phyloP scores from a whole-genome alignment of 106 monocot species.

The Dendrobium nobile region DNA sequence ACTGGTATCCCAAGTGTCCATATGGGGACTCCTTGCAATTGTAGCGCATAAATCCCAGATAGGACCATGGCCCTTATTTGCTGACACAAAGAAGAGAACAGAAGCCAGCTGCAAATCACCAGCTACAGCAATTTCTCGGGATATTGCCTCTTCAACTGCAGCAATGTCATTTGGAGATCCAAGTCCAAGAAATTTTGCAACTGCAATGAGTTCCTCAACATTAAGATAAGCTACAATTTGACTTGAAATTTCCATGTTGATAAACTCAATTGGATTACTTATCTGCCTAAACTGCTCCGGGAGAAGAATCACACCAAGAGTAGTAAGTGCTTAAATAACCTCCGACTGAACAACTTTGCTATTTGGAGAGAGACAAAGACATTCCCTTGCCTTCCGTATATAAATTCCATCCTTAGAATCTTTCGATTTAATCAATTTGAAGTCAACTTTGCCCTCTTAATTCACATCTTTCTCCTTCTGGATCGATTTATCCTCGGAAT shows the following conservation, averaged over 20 bases:
- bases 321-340: slow-evolving; percentile 80
- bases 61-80: slow-evolving; percentile 78
- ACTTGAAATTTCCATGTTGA: slow-evolving; percentile 63
- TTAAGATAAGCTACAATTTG: slow-evolving; percentile 77
- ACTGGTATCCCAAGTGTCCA: slow-evolving; percentile 71
- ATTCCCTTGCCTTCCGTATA: slow-evolving; percentile 91
- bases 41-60: slow-evolving; percentile 91
- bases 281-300: slow-evolving; percentile 85
- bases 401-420: no score
- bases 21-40: slow-evolving; percentile 78
- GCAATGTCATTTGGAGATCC: slow-evolving; percentile 62
- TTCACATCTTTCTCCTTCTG: no score
- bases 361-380: slow-evolving; percentile 69
- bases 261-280: slow-evolving; percentile 85
- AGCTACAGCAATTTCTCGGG: slow-evolving; percentile 79
- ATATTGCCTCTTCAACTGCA: slow-evolving; percentile 72
- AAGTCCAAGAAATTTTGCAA: slow-evolving; percentile 79
- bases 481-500: no score
- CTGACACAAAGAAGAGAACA: slow-evolving; percentile 67
- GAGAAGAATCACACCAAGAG: slow-evolving; percentile 85
- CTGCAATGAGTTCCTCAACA: slow-evolving; percentile 81
- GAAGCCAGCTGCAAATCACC: slow-evolving; percentile 86
- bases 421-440: no score
- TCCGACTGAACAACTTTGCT: slow-evolving; percentile 68
- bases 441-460: no score